Percentiles rank a stretch among this genome's conserved stretches.
phyloP scores from a whole-genome alignment of 352 stramenopile genomes.

The Pythium utonaiense region DNA sequence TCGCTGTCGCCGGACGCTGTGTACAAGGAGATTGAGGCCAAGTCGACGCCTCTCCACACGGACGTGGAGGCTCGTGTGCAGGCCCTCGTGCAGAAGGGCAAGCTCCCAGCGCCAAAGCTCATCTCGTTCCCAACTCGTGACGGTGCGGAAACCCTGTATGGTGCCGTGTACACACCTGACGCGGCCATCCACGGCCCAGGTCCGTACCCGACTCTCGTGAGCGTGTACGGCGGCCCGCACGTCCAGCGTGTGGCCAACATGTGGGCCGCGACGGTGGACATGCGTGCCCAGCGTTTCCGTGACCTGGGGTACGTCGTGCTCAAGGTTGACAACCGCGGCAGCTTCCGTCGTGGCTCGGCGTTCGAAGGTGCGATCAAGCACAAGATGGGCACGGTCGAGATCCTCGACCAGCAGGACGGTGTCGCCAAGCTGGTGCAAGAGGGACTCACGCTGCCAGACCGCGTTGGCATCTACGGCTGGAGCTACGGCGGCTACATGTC shows the following conservation, averaged over 20 bases:
- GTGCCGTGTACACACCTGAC: slow-evolving; percentile 93
- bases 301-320: slow-evolving; percentile 94
- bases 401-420: slow-evolving; percentile 83
- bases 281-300: slow-evolving; percentile 91
- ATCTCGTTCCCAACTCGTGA: slow-evolving; percentile 85
- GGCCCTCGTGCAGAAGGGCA: slow-evolving; percentile 39
- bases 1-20: slow-evolving; percentile 28
- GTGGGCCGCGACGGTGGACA: slow-evolving; percentile 92
- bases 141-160: slow-evolving; percentile 82
- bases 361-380: slow-evolving; percentile 95
- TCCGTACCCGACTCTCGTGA: slow-evolving; percentile 94
- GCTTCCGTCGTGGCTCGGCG: slow-evolving; percentile 83
- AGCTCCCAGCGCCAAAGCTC: slow-evolving; percentile 59
- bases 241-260: slow-evolving; percentile 93
- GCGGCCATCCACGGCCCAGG: slow-evolving; percentile 75
- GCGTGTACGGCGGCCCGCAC: slow-evolving; percentile 96
- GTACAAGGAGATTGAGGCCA: slow-evolving; percentile 37
- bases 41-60: slow-evolving; percentile 51
- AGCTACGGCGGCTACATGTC: slow-evolving; percentile 98
- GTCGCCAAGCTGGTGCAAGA: slow-evolving; percentile 77
- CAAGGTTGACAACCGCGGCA: slow-evolving; percentile 96
- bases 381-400: slow-evolving; percentile 90
- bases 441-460: slow-evolving; percentile 84
- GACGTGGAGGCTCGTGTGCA: slow-evolving; percentile 58
- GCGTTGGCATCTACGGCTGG: slow-evolving; percentile 97